These are phyloP conservation scores for Sequoia sempervirens DNA, from an alignment of 75 land plant species.

Conservation along the genomic window DNA sequence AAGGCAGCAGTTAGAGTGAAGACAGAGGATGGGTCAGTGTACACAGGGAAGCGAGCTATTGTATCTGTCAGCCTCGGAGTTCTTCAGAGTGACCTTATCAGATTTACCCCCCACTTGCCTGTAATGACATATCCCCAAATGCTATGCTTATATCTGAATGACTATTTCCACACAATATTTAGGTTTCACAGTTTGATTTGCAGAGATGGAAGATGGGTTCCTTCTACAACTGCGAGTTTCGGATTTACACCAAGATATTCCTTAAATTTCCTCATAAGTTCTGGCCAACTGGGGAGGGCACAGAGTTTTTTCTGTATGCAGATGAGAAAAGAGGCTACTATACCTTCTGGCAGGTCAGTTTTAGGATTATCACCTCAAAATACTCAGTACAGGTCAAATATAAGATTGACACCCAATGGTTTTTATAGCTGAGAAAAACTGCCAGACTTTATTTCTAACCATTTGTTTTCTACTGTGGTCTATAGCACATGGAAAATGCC, in stretches of 20 bases:
- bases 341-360: constrained; percentile 76
- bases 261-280: constrained; percentile 71
- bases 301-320: constrained; percentile 69
- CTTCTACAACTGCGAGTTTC: constrained; percentile 59
- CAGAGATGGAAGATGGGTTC: constrained; percentile 79
- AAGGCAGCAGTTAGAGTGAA: constrained; percentile 30
- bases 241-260: constrained; percentile 82
- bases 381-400: not conserved
- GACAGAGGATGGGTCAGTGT: constrained; percentile 74
- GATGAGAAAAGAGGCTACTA: constrained; percentile 74
- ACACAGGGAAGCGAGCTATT: constrained; percentile 50
- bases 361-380: not conserved
- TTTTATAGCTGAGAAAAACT: not conserved
- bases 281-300: constrained; percentile 64
- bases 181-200: constrained; percentile 3
- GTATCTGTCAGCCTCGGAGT: constrained; percentile 78
- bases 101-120: constrained; percentile 63
- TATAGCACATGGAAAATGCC: constrained; percentile 75
- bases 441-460: no score
- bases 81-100: constrained; percentile 67
- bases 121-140: constrained; percentile 23
- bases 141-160: not conserved
- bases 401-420: not conserved
- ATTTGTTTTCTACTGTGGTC: not conserved
- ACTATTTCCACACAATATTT: not conserved